Evolutionary conservation across 768 basidiomycete species (phyloP).

Genomic region (Phlebiopsis flavidoalba): DNA sequence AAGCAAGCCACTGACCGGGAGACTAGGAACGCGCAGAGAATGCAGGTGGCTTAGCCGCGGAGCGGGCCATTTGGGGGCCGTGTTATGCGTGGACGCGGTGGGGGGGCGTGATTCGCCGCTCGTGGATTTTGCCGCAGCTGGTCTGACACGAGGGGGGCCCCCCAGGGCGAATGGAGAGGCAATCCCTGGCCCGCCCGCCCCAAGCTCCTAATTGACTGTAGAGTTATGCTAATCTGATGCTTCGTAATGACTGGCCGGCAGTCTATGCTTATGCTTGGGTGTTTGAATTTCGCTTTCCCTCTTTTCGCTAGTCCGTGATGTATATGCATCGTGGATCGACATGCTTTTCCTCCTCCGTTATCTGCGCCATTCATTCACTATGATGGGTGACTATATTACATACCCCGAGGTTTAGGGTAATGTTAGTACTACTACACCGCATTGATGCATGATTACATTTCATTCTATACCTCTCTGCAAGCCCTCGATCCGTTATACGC

Average conservation of each 20-base stretch:
- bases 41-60: slow-evolving; percentile 19
- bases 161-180: slow-evolving; percentile 25
- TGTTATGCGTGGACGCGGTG: slow-evolving; percentile 44
- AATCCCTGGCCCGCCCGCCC: slow-evolving; percentile 4
- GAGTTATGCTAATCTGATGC: neutral
- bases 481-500: neutral
- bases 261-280: slow-evolving; percentile 1
- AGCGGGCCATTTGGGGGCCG: slow-evolving; percentile 37
- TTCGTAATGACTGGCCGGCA: neutral
- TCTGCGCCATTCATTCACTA: neutral
- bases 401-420: slow-evolving; percentile 5
- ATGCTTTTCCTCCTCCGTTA: neutral
- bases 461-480: neutral
- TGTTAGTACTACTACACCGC: slow-evolving; percentile 7
- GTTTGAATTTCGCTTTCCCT: neutral
- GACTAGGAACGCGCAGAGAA: slow-evolving; percentile 20
- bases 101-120: slow-evolving; percentile 49
- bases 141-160: slow-evolving; percentile 37
- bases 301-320: neutral
- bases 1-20: slow-evolving; percentile 64
- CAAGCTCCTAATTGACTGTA: slow-evolving; percentile 2
- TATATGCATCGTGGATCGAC: neutral
- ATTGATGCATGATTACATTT: neutral
- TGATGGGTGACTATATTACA: slow-evolving; percentile 2
- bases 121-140: slow-evolving; percentile 67